phyloP scores from a whole-genome alignment of 768 basidiomycete genomes.

The Boletus fagicola region DNA sequence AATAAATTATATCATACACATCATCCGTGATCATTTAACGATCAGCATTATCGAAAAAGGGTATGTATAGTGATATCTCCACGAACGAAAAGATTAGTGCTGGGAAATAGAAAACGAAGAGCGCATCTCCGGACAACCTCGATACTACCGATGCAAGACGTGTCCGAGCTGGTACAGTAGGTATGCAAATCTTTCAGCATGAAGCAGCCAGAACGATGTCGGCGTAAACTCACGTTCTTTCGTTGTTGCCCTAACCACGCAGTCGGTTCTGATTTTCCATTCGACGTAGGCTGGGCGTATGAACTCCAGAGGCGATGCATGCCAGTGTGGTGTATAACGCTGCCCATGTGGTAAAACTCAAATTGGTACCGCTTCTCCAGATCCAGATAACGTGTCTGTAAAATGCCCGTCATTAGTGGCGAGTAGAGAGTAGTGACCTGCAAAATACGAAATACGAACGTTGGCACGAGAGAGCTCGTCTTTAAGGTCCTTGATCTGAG shows the following conservation, averaged over 20 bases:
- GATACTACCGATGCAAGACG: slow-evolving; percentile 25
- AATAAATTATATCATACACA: slow-evolving; percentile 9
- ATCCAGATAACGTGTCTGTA: slow-evolving; percentile 51
- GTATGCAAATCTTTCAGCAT: slow-evolving; percentile 1
- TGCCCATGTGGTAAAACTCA: slow-evolving; percentile 82
- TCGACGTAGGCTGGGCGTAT: slow-evolving; percentile 48
- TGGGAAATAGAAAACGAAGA: background rate
- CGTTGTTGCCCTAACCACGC: slow-evolving; percentile 75
- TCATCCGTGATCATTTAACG: background rate
- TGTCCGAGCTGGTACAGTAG: slow-evolving; percentile 27
- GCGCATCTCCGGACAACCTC: background rate
- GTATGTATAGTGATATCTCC: slow-evolving; percentile 15
- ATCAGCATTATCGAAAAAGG: slow-evolving; percentile 10
- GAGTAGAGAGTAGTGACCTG: background rate
- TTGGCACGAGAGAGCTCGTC: slow-evolving; percentile 62
- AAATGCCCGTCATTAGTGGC: slow-evolving; percentile 1
- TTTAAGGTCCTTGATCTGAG: slow-evolving; percentile 62
- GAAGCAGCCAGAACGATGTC: background rate
- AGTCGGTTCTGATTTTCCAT: slow-evolving; percentile 46
- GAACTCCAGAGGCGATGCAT: slow-evolving; percentile 63
- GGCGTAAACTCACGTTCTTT: slow-evolving; percentile 35
- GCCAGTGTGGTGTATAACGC: slow-evolving; percentile 68
- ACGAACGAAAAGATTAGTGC: slow-evolving; percentile 2
- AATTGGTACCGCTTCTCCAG: slow-evolving; percentile 59
- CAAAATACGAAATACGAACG: slow-evolving; percentile 32